These are phyloP conservation scores for Xylariaceae sp. DNA, from an alignment of 2,329 filamentous ascomycete genomes.

Conservation along the genomic window DNA sequence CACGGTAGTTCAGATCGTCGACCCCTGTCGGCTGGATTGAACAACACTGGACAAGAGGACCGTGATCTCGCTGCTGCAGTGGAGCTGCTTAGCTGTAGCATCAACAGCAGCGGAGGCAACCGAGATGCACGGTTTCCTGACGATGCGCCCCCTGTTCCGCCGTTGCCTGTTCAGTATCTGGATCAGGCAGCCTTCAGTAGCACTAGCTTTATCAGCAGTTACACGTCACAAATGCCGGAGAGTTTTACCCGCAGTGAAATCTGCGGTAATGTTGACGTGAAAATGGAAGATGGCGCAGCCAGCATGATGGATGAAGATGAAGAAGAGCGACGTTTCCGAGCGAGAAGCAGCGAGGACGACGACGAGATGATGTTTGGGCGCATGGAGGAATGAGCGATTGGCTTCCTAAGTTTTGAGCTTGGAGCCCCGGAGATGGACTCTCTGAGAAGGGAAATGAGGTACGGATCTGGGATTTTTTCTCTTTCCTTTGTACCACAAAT, in stretches of 20 bases:
- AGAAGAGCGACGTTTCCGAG: constrained; percentile 52
- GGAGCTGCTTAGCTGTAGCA: constrained; percentile 84
- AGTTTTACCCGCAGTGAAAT: constrained; percentile 58
- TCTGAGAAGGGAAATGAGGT: constrained; percentile 29
- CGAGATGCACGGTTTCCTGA: constrained; percentile 57
- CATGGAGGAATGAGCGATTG: constrained; percentile 73
- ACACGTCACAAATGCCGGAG: constrained; percentile 53
- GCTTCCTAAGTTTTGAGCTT: constrained; percentile 15
- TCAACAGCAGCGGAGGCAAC: constrained; percentile 67
- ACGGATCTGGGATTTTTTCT: constrained; percentile 36
- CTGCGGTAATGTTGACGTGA: constrained; percentile 53
- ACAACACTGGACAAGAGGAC: constrained; percentile 72
- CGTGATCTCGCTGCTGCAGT: constrained; percentile 85
- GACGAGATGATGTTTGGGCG: constrained; percentile 93
- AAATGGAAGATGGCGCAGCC: constrained; percentile 61
- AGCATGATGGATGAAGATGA: constrained; percentile 62
- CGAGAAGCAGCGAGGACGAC: constrained; percentile 70
- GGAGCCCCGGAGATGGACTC: constrained; percentile 13
- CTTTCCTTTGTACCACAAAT: constrained; percentile 48
- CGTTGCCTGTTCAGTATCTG: constrained; percentile 74
- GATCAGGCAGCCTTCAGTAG: constrained; percentile 56
- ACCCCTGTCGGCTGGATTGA: constrained; percentile 73
- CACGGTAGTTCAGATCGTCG: constrained; percentile 71
- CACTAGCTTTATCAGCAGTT: constrained; percentile 58
- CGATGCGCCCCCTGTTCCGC: constrained; percentile 82